Percentiles rank a stretch among this genome's conserved stretches.
phyloP scores from a whole-genome alignment of 148 eudicot genomes.

The Rhododendron vialii region DNA sequence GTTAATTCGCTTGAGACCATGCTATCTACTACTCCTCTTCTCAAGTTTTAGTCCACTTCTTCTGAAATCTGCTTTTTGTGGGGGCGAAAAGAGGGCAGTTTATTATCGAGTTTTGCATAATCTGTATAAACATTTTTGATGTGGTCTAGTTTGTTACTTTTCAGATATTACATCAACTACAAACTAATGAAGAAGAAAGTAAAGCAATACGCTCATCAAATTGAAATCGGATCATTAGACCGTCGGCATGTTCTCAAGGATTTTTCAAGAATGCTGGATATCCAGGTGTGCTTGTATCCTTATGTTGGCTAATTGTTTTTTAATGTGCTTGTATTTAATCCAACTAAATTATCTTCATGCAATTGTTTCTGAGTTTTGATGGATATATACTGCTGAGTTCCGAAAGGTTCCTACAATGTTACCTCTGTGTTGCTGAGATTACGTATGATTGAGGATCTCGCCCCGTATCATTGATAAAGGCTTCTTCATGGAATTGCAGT shows the following conservation, averaged over 20 bases:
- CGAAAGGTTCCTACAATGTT: neutral
- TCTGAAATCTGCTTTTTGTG: neutral
- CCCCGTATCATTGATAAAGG: neutral
- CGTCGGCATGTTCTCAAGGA: constrained; percentile 59
- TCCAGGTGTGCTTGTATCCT: constrained; percentile 32
- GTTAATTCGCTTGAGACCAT: neutral
- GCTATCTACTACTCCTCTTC: neutral
- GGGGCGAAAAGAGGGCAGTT: neutral
- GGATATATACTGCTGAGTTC: neutral
- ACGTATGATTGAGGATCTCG: neutral
- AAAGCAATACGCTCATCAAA: constrained; percentile 58
- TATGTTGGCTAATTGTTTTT: neutral
- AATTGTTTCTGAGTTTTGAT: neutral
- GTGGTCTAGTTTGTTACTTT: constrained; percentile 9
- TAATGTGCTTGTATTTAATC: neutral
- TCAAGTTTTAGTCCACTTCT: neutral
- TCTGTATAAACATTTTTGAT: neutral
- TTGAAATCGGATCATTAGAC: constrained; percentile 46
- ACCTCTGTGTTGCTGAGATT: neutral
- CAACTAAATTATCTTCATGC: neutral
- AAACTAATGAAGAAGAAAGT: constrained; percentile 71
- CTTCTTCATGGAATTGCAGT: neutral
- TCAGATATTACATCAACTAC: constrained; percentile 63
- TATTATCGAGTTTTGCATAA: neutral
- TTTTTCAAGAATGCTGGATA: constrained; percentile 73